These are phyloP conservation scores for Xylaria bambusicola DNA, from an alignment of 495 filamentous ascomycete species.

Conservation along the genomic window DNA sequence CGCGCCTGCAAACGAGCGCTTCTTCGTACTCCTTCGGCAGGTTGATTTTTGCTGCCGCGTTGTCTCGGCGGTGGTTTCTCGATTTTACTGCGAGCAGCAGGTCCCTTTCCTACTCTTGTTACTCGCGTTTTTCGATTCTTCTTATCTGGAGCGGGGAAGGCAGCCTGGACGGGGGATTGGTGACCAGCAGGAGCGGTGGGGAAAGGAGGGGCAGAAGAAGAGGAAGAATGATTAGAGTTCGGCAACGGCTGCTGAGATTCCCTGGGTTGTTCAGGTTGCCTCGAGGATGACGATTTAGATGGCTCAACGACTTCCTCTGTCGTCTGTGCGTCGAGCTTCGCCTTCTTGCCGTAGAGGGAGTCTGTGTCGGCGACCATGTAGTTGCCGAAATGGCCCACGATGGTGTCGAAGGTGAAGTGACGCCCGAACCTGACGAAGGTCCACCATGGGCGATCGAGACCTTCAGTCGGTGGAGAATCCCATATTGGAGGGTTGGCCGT, in stretches of 20 bases:
- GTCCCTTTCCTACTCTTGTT: neutral
- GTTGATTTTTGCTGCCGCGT: neutral
- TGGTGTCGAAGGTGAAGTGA: constrained; percentile 5
- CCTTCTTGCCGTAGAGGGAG: neutral
- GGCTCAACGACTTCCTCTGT: neutral
- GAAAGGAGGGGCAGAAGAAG: neutral
- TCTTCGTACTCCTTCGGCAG: neutral
- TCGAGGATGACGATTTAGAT: neutral
- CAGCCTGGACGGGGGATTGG: neutral
- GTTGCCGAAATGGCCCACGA: neutral
- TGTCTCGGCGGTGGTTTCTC: constrained; percentile 2
- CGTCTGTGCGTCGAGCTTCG: neutral
- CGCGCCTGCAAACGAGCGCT: constrained; percentile 9
- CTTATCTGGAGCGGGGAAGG: neutral
- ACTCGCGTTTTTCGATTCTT: neutral
- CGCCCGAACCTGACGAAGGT: neutral
- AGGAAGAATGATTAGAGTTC: neutral
- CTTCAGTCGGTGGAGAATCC: neutral
- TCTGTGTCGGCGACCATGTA: neutral
- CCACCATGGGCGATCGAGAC: neutral
- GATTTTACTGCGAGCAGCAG: neutral
- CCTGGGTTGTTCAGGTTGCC: neutral
- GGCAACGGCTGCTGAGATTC: neutral
- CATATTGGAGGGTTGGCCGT: neutral
- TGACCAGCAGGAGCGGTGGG: neutral